Evolutionary conservation across 352 stramenopile genomes (phyloP).

Genomic region (Phytophthora cajani): DNA sequence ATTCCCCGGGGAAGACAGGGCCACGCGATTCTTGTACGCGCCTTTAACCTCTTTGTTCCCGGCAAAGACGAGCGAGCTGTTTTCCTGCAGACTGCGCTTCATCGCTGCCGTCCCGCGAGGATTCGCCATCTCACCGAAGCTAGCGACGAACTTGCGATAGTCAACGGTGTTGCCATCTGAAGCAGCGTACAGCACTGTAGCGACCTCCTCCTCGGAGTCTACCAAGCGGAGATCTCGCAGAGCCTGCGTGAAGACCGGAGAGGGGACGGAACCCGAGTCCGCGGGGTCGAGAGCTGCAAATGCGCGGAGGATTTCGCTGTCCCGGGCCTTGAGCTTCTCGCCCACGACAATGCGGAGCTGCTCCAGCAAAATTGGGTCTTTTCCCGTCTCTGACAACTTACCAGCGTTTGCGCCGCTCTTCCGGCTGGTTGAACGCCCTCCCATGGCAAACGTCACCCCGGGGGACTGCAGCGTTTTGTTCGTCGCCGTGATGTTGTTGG

Average conservation of each 20-base stretch:
- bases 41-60: constrained; percentile 59
- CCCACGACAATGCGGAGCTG: constrained; percentile 69
- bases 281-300: constrained; percentile 56
- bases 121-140: constrained; percentile 55
- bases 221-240: constrained; percentile 58
- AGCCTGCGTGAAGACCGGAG: constrained; percentile 54
- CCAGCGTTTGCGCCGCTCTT: constrained; percentile 23
- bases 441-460: constrained; percentile 47
- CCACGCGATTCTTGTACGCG: constrained; percentile 61
- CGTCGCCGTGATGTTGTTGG: constrained; percentile 15
- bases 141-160: constrained; percentile 67
- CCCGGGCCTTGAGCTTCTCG: constrained; percentile 50
- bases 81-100: constrained; percentile 54
- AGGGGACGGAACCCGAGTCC: constrained; percentile 52
- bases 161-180: constrained; percentile 47
- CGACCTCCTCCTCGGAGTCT: constrained; percentile 45
- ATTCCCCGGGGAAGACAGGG: constrained; percentile 67
- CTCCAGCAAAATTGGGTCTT: constrained; percentile 55
- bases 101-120: constrained; percentile 19
- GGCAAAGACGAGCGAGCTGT: constrained; percentile 68
- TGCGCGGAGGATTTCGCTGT: constrained; percentile 53
- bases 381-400: constrained; percentile 9
- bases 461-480: constrained; percentile 66
- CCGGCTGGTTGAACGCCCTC: constrained; percentile 12
- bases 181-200: constrained; percentile 17